A percentile compares a stretch with the other conserved stretches of the same genome.
phyloP scores from a whole-genome alignment of 495 filamentous ascomycete genomes.

The Hypoxylon trugodes region DNA sequence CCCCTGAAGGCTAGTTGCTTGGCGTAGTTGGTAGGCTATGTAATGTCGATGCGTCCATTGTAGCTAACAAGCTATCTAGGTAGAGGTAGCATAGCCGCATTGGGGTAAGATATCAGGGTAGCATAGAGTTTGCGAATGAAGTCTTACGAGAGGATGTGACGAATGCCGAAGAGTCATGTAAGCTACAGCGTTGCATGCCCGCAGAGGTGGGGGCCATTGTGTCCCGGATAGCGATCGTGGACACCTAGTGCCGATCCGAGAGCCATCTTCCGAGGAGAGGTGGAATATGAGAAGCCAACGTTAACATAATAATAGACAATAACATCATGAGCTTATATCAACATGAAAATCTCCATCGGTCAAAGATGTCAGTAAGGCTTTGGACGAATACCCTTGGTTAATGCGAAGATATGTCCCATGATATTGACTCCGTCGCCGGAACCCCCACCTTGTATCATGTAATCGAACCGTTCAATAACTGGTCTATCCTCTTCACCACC shows the following conservation, averaged over 20 bases:
- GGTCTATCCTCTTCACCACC: conserved; percentile 9
- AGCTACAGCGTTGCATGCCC: too few species aligned
- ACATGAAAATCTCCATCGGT: too few species aligned
- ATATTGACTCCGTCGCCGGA: background rate
- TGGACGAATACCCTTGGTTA: background rate
- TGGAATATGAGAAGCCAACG: too few species aligned
- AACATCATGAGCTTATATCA: too few species aligned
- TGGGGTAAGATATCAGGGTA: background rate
- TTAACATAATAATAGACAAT: too few species aligned
- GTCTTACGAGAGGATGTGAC: too few species aligned
- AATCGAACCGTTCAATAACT: background rate
- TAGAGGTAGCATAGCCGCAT: background rate
- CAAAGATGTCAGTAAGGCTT: background rate
- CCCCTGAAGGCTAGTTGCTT: conserved; percentile 14
- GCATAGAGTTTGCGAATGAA: too few species aligned
- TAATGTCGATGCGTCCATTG: background rate
- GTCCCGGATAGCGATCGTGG: too few species aligned
- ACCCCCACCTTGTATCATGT: background rate
- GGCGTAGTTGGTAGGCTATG: conserved; percentile 13
- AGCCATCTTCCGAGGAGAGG: too few species aligned
- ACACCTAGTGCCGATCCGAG: too few species aligned
- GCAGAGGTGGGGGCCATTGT: too few species aligned
- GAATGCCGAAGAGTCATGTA: too few species aligned
- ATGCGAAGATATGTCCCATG: conserved; percentile 7
- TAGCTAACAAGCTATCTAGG: conserved; percentile 5